These are phyloP conservation scores for Albatrellus sp. DNA, from an alignment of 1,284 basidiomycete species.

Conservation along the genomic window DNA sequence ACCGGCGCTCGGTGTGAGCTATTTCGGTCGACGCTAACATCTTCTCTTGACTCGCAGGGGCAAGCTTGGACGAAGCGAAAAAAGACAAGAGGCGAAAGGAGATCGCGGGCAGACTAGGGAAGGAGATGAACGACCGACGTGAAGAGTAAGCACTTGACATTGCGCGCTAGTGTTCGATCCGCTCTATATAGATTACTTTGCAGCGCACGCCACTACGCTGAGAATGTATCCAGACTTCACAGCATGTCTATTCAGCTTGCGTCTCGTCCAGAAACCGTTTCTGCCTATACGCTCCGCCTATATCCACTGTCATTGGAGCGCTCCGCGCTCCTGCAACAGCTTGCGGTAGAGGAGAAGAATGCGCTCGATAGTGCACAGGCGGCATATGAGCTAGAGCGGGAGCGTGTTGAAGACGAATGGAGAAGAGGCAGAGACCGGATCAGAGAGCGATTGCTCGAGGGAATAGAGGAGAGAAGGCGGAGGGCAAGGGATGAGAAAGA, in stretches of 20 bases:
- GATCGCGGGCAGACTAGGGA: constrained; percentile 50
- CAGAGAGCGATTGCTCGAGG: constrained; percentile 63
- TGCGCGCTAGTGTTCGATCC: constrained; percentile 8
- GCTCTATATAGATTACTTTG: constrained; percentile 11
- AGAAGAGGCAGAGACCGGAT: constrained; percentile 56
- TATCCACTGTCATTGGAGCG: constrained; percentile 64
- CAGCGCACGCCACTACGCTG: constrained; percentile 41
- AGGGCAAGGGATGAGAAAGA: constrained; percentile 74
- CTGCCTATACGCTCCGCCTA: constrained; percentile 54
- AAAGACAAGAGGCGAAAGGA: constrained; percentile 57
- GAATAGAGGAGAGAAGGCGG: constrained; percentile 65
- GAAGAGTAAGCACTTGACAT: constrained; percentile 46
- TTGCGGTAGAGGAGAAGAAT: constrained; percentile 52
- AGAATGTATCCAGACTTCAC: constrained; percentile 43
- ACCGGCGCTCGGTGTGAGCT: background rate
- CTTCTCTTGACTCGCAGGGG: constrained; percentile 4
- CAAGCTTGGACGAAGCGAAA: constrained; percentile 27
- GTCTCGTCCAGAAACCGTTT: constrained; percentile 48
- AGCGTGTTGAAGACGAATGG: constrained; percentile 70
- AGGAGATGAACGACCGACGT: constrained; percentile 56
- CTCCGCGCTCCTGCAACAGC: constrained; percentile 53
- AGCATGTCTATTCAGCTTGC: constrained; percentile 44
- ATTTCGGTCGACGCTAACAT: constrained; percentile 2
- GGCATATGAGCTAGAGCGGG: constrained; percentile 66
- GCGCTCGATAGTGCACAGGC: constrained; percentile 46